Percentiles rank a stretch among this genome's conserved stretches.
phyloP scores from a whole-genome alignment of 78 protist genomes.

The Speleostelium caveatum region DNA sequence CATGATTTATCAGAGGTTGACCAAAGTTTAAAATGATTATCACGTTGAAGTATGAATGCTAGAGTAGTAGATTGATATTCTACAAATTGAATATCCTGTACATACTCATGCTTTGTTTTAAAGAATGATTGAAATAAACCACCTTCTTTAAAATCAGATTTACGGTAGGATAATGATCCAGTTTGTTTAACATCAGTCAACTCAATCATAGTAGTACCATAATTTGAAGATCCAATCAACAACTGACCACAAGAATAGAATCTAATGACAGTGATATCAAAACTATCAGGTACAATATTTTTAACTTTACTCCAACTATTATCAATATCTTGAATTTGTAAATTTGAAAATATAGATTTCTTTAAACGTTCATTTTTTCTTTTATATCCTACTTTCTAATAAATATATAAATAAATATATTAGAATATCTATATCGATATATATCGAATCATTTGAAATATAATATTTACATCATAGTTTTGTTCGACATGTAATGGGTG shows the following conservation, averaged over 20 bases:
- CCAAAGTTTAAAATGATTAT: conserved; percentile 10
- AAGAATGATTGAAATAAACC: conserved; percentile 20
- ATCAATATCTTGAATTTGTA: conserved; percentile 30
- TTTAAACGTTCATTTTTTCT: conserved; percentile 3
- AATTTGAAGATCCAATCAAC: conserved; percentile 23
- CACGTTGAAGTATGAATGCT: conserved; percentile 23
- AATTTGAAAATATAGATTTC: conserved; percentile 24
- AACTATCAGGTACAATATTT: conserved; percentile 27
- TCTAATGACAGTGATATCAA: conserved; percentile 15
- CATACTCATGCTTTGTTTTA: conserved; percentile 10
- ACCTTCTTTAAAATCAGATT: conserved; percentile 8
- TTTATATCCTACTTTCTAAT: conserved; percentile 49
- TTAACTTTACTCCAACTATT: conserved; percentile 38
- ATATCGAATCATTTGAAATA: neutral
- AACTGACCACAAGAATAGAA: neutral
- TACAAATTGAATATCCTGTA: conserved; percentile 21
- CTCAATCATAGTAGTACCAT: conserved; percentile 34
- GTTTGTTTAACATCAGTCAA: conserved; percentile 27
- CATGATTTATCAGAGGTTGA: conserved; percentile 13
- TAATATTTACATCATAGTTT: conserved; percentile 9
- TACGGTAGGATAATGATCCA: conserved; percentile 9
- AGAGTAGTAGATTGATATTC: neutral
- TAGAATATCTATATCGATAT: neutral
- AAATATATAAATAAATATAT: neutral
- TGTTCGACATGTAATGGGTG: conserved; percentile 36